A percentile compares a stretch with the other conserved stretches of the same genome.
phyloP scores from a whole-genome alignment of 2,329 filamentous ascomycete species.

The Saccharata proteae region DNA sequence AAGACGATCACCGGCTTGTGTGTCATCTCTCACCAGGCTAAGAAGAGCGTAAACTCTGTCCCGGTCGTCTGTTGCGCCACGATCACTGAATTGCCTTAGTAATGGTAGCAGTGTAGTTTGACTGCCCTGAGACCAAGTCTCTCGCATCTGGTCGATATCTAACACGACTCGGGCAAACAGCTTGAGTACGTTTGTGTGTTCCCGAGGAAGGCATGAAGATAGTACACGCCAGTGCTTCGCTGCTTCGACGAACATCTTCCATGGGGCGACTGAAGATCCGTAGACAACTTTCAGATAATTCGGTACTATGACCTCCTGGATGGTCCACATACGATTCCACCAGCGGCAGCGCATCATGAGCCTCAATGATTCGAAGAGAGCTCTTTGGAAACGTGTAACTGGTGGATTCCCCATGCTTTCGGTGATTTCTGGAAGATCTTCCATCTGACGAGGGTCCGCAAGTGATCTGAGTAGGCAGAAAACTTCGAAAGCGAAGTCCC shows the following conservation, averaged over 20 bases:
- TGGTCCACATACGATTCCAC: slow-evolving; percentile 13
- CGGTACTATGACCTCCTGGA: slow-evolving; percentile 12
- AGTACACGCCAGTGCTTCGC: not conserved
- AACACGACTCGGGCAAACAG: not conserved
- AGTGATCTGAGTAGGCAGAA: not conserved
- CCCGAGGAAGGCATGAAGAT: not conserved
- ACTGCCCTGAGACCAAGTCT: not conserved
- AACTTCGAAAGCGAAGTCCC: not conserved
- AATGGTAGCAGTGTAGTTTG: not conserved
- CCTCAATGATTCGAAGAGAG: slow-evolving; percentile 9
- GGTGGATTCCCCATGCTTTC: not conserved
- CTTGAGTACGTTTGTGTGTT: not conserved
- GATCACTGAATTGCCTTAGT: not conserved
- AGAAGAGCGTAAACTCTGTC: slow-evolving; percentile 1
- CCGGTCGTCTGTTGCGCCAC: not conserved
- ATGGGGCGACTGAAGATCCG: slow-evolving; percentile 10
- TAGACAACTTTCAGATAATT: slow-evolving; percentile 7
- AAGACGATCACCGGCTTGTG: too few relatives aligned
- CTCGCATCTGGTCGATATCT: slow-evolving; percentile 1
- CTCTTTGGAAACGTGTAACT: slow-evolving; percentile 1
- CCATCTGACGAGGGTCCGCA: not conserved
- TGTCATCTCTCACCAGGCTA: not conserved
- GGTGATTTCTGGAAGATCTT: not conserved
- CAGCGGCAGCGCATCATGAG: slow-evolving; percentile 10
- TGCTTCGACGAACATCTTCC: slow-evolving; percentile 10